These are phyloP conservation scores for Geotrichum macrosporum DNA, from an alignment of 1,139 yeast genomes.

Conservation along the genomic window DNA sequence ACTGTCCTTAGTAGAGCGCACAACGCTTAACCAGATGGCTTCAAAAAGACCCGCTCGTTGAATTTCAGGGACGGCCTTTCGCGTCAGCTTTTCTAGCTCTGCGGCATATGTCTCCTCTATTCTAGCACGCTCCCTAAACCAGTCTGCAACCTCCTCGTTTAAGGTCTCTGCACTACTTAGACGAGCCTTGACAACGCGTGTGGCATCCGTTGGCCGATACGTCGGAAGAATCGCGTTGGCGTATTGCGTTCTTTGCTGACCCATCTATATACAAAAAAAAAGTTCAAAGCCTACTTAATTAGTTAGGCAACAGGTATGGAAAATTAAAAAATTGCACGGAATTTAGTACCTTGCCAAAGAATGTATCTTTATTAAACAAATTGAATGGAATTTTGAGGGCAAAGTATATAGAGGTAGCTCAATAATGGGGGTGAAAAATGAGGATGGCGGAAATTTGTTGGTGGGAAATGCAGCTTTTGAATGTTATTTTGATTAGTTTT, in stretches of 20 bases:
- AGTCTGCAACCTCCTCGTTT: slow-evolving; percentile 37
- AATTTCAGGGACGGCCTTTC: slow-evolving; percentile 13
- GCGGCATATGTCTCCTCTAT: slow-evolving; percentile 37
- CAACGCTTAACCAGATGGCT: slow-evolving; percentile 32
- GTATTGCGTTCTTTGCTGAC: slow-evolving; percentile 31
- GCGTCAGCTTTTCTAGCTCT: slow-evolving; percentile 36
- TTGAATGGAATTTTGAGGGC: no score
- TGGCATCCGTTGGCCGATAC: slow-evolving; percentile 34
- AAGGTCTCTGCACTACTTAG: slow-evolving; percentile 32
- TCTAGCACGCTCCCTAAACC: slow-evolving; percentile 39
- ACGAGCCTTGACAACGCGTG: slow-evolving; percentile 36
- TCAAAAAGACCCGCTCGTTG: slow-evolving; percentile 20
- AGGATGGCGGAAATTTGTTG: no score
- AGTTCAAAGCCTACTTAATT: no score
- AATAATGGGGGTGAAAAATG: no score
- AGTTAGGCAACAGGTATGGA: no score
- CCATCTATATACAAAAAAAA: slow-evolving; percentile 14
- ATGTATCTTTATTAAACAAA: no score
- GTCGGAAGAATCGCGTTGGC: slow-evolving; percentile 34
- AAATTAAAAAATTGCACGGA: no score
- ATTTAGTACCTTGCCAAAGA: no score
- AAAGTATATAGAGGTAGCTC: no score
- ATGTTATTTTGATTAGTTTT: no score
- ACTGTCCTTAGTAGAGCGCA: slow-evolving; percentile 30
- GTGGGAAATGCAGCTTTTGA: no score